Percentiles rank a stretch among this genome's conserved stretches.
phyloP scores from a whole-genome alignment of 1,284 basidiomycete genomes.

The Melampsora larici-populina region DNA sequence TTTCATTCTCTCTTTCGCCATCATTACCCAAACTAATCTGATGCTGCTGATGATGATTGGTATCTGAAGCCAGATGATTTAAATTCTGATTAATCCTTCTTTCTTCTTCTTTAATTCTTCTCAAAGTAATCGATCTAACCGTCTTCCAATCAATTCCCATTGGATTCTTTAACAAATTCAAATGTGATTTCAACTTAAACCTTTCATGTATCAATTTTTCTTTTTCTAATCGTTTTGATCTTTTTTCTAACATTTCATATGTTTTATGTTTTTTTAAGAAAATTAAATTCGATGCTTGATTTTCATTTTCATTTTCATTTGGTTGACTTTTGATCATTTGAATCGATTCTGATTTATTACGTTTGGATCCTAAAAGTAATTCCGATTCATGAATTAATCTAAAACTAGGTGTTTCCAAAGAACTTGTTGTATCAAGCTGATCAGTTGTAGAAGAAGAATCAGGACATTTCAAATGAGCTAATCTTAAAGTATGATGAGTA shows the following conservation, averaged over 20 bases:
- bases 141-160: constrained; percentile 38
- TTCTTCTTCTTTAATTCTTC: constrained; percentile 41
- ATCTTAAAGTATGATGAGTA: constrained; percentile 8
- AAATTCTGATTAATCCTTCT: not conserved
- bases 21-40: not conserved
- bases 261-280: constrained; percentile 48
- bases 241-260: constrained; percentile 51
- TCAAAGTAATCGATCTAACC: constrained; percentile 18
- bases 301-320: too few species aligned
- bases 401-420: not conserved
- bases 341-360: too few species aligned
- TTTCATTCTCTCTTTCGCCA: constrained; percentile 36
- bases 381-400: constrained; percentile 27
- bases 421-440: constrained; percentile 2
- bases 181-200: constrained; percentile 39
- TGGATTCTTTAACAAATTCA: constrained; percentile 25
- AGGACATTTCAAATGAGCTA: constrained; percentile 35
- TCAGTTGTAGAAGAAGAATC: not conserved
- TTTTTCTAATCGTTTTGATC: constrained; percentile 48
- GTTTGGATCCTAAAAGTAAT: not conserved
- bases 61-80: not conserved
- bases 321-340: too few species aligned
- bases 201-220: constrained; percentile 50
- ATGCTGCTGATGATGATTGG: not conserved
- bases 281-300: constrained; percentile 5